phyloP scores from a whole-genome alignment of 768 basidiomycete genomes.

The Boletus rubroflammeus region DNA sequence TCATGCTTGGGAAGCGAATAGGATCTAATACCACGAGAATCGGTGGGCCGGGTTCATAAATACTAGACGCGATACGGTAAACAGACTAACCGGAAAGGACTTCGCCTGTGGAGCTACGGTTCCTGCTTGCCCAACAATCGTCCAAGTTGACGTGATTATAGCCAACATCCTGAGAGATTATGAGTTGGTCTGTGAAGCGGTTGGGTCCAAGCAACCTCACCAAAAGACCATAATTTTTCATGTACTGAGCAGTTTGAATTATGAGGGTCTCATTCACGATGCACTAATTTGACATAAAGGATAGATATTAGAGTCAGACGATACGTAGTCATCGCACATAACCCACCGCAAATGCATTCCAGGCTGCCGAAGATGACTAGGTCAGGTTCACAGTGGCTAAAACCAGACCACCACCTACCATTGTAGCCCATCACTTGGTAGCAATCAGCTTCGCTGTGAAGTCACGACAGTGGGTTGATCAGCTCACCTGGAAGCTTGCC shows the following conservation, averaged over 20 bases:
- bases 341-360: conserved; percentile 61
- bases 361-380: conserved; percentile 38
- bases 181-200: not conserved
- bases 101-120: conserved; percentile 47
- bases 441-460: conserved; percentile 1
- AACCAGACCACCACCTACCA: conserved; percentile 14
- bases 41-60: not conserved
- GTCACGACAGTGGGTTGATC: not conserved
- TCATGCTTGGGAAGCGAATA: conserved; percentile 55
- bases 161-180: conserved; percentile 43
- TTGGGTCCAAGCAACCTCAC: conserved; percentile 26
- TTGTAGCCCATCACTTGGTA: conserved; percentile 32
- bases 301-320: not conserved
- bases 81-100: conserved; percentile 47
- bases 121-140: conserved; percentile 60
- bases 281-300: conserved; percentile 38
- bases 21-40: conserved; percentile 34
- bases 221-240: conserved; percentile 50
- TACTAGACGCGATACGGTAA: not conserved
- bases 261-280: conserved; percentile 52
- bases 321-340: not conserved
- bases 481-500: conserved; percentile 31
- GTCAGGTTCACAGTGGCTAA: conserved; percentile 2
- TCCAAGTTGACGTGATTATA: conserved; percentile 60
- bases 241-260: conserved; percentile 45